A percentile compares a stretch with the other conserved stretches of the same genome.
Evolutionary conservation across 2,329 filamentous ascomycete species (phyloP).

Genomic region (Massarina eburnea): DNA sequence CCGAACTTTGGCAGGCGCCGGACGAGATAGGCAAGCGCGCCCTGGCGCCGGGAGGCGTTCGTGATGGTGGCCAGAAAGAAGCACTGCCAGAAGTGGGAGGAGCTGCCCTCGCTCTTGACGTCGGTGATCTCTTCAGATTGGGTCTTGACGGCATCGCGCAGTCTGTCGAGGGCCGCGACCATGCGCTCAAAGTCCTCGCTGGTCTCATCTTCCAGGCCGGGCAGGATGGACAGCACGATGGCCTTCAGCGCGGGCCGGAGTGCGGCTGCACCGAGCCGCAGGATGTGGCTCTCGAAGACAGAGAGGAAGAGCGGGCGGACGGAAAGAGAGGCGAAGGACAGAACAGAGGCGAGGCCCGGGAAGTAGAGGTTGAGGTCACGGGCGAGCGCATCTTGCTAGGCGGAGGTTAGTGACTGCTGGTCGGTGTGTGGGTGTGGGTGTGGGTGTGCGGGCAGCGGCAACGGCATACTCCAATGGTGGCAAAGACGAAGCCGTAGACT

Average conservation of each 20-base stretch:
- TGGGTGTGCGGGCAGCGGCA: neutral
- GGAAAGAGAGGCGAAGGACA: conserved; percentile 92
- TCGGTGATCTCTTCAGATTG: conserved; percentile 52
- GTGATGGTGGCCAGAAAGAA: conserved; percentile 94
- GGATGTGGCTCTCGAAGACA: conserved; percentile 77
- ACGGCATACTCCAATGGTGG: conserved; percentile 69
- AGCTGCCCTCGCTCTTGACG: conserved; percentile 50
- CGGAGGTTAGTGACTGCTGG: conserved; percentile 25
- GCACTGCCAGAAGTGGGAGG: conserved; percentile 97
- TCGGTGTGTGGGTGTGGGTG: neutral
- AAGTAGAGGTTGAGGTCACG: conserved; percentile 84
- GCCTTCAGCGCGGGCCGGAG: conserved; percentile 88
- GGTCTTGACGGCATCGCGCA: conserved; percentile 67
- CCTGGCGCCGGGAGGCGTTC: conserved; percentile 78
- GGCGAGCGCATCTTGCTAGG: conserved; percentile 69
- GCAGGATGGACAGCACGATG: conserved; percentile 83
- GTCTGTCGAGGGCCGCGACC: conserved; percentile 72
- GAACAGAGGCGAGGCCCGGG: conserved; percentile 81
- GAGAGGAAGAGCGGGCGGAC: conserved; percentile 84
- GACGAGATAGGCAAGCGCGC: conserved; percentile 82
- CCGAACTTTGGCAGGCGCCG: conserved; percentile 76
- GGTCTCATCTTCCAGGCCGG: conserved; percentile 91
- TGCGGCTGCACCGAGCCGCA: conserved; percentile 68
- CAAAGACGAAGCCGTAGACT: conserved; percentile 88
- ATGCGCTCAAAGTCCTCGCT: conserved; percentile 96